A percentile compares a stretch with the other conserved stretches of the same genome.
Conservation (phyloP, 768 basidiomycete species). For the Rubroboletus pulcherrimus region DNA sequence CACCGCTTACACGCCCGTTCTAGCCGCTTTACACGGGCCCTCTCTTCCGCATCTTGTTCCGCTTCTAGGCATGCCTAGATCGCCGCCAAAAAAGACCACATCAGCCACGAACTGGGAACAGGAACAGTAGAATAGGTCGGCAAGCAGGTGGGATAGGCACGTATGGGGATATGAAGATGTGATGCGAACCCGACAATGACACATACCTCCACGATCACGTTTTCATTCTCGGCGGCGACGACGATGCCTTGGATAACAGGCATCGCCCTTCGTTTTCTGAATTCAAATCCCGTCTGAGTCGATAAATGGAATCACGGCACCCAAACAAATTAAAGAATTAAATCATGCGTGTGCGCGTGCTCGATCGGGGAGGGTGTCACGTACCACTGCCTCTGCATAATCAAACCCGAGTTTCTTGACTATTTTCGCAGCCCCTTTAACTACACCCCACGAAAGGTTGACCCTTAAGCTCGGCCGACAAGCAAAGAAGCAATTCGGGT, state of each 20-base stretch:
- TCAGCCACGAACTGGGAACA: conserved; percentile 6
- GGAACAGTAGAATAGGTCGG: neutral
- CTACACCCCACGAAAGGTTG: conserved; percentile 35
- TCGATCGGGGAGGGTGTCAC: conserved; percentile 33
- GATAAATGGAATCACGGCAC: conserved; percentile 1
- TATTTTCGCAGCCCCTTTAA: conserved; percentile 84
- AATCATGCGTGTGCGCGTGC: neutral
- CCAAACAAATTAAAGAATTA: conserved; percentile 1
- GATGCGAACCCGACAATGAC: conserved; percentile 10
- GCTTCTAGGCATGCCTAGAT: conserved; percentile 81
- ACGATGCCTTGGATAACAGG: conserved; percentile 87
- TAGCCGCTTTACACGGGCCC: conserved; percentile 67
- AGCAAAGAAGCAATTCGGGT: conserved; percentile 7
- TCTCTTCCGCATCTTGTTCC: conserved; percentile 73
- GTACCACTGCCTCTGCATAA: conserved; percentile 92
- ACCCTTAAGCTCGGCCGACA: conserved; percentile 11
- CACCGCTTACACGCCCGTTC: conserved; percentile 85
- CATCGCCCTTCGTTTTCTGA: conserved; percentile 85
- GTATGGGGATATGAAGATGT: neutral
- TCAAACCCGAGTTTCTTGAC: conserved; percentile 85
- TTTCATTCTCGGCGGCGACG: conserved; percentile 76
- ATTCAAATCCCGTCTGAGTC: conserved; percentile 88
- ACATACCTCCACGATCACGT: conserved; percentile 67
- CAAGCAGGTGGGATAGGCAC: neutral
- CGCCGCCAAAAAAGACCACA: conserved; percentile 7